A percentile compares a stretch with the other conserved stretches of the same genome.
Conservation (phyloP, 805 yeast species). For the Pichia rugopelliculosa region DNA sequence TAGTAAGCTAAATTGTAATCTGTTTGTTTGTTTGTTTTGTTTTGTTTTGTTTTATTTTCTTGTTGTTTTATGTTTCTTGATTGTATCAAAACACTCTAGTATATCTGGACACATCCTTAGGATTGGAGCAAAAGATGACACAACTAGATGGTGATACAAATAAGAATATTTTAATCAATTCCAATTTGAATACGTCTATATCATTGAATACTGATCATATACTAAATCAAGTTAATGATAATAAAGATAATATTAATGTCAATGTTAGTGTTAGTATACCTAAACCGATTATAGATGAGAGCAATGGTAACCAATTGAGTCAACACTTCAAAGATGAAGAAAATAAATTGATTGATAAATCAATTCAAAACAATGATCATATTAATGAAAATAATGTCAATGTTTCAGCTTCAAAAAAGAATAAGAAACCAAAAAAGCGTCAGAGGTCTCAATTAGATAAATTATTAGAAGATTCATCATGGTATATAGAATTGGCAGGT, state of each 20-base stretch:
- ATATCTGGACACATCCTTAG: not conserved
- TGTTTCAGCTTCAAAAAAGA: not conserved
- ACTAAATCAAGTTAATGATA: not conserved
- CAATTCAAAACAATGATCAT: not conserved
- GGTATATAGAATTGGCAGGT: constrained; percentile 19
- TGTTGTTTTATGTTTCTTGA: too few relatives aligned
- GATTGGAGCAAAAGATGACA: not conserved
- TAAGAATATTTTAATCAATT: not conserved
- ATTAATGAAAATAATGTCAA: too few relatives aligned
- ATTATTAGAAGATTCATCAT: constrained; percentile 18
- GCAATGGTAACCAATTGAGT: not conserved
- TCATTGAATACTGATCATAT: not conserved
- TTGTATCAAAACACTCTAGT: not conserved
- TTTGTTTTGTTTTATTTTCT: not conserved
- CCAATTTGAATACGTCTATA: not conserved
- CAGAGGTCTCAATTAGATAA: not conserved
- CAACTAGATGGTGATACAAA: not conserved
- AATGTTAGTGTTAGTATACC: not conserved
- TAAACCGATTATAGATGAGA: not conserved
- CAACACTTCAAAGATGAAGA: not conserved
- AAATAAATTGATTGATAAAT: not conserved
- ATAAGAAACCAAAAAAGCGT: not conserved
- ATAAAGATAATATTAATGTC: not conserved
- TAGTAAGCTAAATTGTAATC: too few relatives aligned
- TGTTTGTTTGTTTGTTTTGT: not conserved